Base-by-base conservation (phyloP, 257 asterid species). In the Anisodus acutangulus region DNA sequence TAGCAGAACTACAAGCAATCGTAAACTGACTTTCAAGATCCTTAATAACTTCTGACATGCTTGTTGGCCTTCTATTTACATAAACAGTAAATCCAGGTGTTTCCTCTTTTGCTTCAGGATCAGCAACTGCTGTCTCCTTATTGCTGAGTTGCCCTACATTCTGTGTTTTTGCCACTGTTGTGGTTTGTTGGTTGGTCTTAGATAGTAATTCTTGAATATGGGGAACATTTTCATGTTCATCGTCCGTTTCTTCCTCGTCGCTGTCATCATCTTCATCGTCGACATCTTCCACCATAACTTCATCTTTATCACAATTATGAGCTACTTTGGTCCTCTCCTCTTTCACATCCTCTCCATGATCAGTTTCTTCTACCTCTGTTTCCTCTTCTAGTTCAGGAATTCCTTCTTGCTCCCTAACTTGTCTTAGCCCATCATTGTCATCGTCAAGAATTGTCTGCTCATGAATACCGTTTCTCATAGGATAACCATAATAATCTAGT, bases 381-480 rank as follows among this genome's bases (percentile, higher is more conserved):
- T 93, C 98, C 90, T 93, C 98, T 88, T 94, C 99, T 39, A 94
- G 88, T 84, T 94, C 98, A 41, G 98, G 97, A 83, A 92, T 92
- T 82, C 98, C 98, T 92, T 94, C 98, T 87, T 90, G 94, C 87
- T 94, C 95, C 57, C 93, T 90, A 64, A 94, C 98, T 88, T 91
- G 98, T 72, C 91, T 91, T 72, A 92, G 88, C 80, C 95, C 97
- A 45, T 85, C 94, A 85, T 83, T 84, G 84, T 94, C 99, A 83
- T 92, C 93, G 31, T 91, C 94, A 67, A 91, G 67, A 88, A 85
- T 88, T 12, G 85, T 84, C 31, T 83, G 95, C 70, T 91, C 97
- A 64, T 31, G 35, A 31, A 88, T 82, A 69, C 89, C 86, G 86
- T 83, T 87, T 81, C 95, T 89, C 9, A 79, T 83, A 82, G 95